Evolutionary conservation across 306 rosid species (phyloP).

Genomic region (Casuarina cunninghamiana): DNA sequence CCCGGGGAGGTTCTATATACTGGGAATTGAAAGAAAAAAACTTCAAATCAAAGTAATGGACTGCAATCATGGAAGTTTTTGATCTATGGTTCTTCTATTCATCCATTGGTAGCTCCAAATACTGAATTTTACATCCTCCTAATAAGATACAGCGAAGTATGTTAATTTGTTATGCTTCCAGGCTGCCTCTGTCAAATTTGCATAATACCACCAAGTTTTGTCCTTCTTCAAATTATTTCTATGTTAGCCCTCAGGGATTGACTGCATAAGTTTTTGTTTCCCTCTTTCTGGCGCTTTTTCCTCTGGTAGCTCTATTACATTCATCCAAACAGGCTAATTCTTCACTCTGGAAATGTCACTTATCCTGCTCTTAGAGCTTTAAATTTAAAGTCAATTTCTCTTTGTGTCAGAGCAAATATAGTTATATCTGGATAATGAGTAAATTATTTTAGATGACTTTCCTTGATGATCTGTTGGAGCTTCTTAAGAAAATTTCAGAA

Average conservation of each 20-base stretch:
- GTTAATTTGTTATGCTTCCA: background rate
- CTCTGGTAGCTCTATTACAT: background rate
- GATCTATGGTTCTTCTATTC: conserved; percentile 1
- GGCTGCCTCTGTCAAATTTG: background rate
- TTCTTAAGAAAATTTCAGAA: background rate
- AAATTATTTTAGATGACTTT: background rate
- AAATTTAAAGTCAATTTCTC: background rate
- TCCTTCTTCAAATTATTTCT: background rate
- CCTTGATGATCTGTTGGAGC: background rate
- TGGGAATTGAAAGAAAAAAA: background rate
- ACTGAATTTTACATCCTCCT: background rate
- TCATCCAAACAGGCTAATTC: background rate
- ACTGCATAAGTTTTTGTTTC: background rate
- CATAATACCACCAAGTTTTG: background rate
- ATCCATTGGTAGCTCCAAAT: background rate
- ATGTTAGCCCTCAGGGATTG: background rate
- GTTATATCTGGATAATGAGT: background rate
- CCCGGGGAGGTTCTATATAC: background rate
- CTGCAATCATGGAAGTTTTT: background rate
- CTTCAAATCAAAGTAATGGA: background rate
- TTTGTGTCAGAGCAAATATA: background rate
- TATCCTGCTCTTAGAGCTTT: background rate
- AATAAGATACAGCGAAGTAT: background rate
- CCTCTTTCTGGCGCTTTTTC: background rate
- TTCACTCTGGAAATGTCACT: background rate